Conservation (phyloP, 164 flowering plant species). For the Pachysandra terminalis region DNA sequence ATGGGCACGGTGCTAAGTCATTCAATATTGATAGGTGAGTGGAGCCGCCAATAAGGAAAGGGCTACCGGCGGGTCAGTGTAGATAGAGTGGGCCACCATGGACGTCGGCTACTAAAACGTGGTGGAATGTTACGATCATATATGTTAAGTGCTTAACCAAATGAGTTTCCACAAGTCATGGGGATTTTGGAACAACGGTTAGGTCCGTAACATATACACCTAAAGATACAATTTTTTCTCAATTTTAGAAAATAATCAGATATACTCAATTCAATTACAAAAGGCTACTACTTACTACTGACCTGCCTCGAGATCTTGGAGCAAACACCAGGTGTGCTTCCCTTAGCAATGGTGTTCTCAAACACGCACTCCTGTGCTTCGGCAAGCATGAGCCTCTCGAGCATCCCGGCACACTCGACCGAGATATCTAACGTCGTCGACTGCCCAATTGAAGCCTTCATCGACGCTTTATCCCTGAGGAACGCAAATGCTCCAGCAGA, state of each 20-base stretch:
- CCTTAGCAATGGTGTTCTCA: constrained; percentile 89
- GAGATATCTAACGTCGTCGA: constrained; percentile 69
- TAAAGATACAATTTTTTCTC: background rate
- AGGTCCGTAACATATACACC: too few species aligned
- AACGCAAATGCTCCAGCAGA: constrained; percentile 87
- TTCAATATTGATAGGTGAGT: too few species aligned
- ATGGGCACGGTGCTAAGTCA: too few species aligned
- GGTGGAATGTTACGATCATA: too few species aligned
- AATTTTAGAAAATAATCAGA: background rate
- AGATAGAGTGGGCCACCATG: too few species aligned
- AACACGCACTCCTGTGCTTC: constrained; percentile 99
- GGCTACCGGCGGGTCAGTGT: too few species aligned
- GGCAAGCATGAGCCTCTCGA: constrained; percentile 92
- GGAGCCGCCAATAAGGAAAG: too few species aligned
- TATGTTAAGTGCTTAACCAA: too few species aligned
- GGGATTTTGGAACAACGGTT: too few species aligned
- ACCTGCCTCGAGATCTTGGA: constrained; percentile 95
- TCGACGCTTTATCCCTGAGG: constrained; percentile 62
- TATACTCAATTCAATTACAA: too few species aligned
- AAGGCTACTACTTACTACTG: background rate
- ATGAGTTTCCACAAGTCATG: too few species aligned
- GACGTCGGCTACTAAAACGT: too few species aligned
- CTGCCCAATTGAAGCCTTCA: constrained; percentile 66
- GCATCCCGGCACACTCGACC: constrained; percentile 85
- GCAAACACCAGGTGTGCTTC: constrained; percentile 85